Evolutionary conservation across 208 protist genomes (phyloP), one percentile per base, ranked within the genome.

Genomic region (Leishmania gerbilli): DNA sequence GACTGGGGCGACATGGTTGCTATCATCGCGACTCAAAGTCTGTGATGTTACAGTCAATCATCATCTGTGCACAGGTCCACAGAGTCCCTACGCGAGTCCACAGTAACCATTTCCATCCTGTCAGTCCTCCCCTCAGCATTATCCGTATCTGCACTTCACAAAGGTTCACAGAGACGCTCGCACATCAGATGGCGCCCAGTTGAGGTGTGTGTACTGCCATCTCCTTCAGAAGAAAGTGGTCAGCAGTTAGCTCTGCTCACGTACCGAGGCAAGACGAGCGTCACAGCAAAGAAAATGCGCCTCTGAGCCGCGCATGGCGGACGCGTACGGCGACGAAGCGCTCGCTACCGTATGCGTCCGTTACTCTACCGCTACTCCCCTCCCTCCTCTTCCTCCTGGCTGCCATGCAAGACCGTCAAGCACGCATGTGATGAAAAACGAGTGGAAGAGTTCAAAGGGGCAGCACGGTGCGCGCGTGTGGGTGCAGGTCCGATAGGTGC

Each of bases 21-120:
- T 62, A 34, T 77, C 72, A 77, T 77, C 34, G n/a, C 49, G 47
- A 77, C 72, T 77, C 27, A 64, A 64, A 77, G 72, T 62, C 51
- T 56, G 45, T 56, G 72, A 77, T 56, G 72, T 62, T 62, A 77
- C 74, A 62, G 34, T 77, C 55, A 60, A 75, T 75, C 71, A 58
- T 75, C 71, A 75, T 75, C 19, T 56, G 71, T n/a, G 49, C 71
- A 15, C 71, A 75, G 19, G 45, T 75, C 19, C 47, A 49, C 9
- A 6, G 55, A 58, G 55, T 58, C 55, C 21, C 53, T 58, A 17
- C 55, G 55, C 55, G 17, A 58, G 55, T 27, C 55, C 17, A 27
- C 55, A 27, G 19, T 27, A 58, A 5, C 55, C 19, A 27, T 58
- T 58, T 58, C 21, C 1, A 58, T 24, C 17, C 55, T 58, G 17